A percentile compares a stretch with the other conserved stretches of the same genome.
Conservation (phyloP, 2,329 filamentous ascomycete genomes). For the Dactylellina leptospora region DNA sequence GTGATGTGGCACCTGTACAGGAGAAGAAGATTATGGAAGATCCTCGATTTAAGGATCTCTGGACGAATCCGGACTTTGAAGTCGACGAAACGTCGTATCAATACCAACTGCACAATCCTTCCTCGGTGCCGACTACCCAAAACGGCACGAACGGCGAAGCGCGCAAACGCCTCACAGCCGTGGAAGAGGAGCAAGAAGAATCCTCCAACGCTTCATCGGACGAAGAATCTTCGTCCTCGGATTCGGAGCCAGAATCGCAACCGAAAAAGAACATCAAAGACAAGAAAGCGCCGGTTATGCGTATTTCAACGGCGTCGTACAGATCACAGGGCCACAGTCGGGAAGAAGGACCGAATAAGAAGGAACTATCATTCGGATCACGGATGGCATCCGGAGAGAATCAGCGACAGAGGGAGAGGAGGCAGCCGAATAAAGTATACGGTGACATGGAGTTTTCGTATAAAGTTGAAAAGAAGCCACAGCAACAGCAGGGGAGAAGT, state of each 20-base stretch:
- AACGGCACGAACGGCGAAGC: constrained; percentile 59
- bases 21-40: constrained; percentile 73
- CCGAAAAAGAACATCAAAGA: constrained; percentile 54
- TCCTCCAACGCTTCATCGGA: constrained; percentile 56
- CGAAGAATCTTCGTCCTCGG: constrained; percentile 59
- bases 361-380: constrained; percentile 64
- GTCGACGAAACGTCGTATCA: constrained; percentile 90
- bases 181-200: constrained; percentile 65
- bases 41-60: constrained; percentile 84
- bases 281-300: constrained; percentile 65
- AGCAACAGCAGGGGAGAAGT: constrained; percentile 7
- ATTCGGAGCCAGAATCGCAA: constrained; percentile 59
- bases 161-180: constrained; percentile 63
- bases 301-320: constrained; percentile 74
- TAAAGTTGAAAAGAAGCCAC: constrained; percentile 49
- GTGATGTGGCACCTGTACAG: constrained; percentile 55
- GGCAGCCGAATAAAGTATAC: constrained; percentile 59
- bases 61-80: constrained; percentile 90
- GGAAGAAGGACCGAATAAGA: constrained; percentile 58
- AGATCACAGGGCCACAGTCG: constrained; percentile 62
- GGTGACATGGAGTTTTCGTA: constrained; percentile 61
- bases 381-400: constrained; percentile 60
- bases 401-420: constrained; percentile 36
- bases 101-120: constrained; percentile 88
- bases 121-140: constrained; percentile 65